Base-by-base conservation (phyloP, 1,284 basidiomycete species). In the Leccinum pseudoinsigne region DNA sequence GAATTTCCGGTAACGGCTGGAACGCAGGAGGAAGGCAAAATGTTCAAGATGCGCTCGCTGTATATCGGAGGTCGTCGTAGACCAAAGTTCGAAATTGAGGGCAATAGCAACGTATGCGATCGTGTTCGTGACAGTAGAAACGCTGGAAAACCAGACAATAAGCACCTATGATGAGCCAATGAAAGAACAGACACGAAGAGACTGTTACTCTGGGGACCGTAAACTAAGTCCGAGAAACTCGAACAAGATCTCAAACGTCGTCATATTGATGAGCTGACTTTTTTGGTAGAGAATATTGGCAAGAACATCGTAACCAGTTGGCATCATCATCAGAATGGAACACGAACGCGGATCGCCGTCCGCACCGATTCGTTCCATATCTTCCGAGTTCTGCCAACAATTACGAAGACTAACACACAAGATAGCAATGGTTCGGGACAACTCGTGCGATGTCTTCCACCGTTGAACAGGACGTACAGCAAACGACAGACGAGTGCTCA, bases 61-160 rank as follows among this genome's bases (percentile, higher is more conserved):
- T 28, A 98, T 87, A 47, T 89, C 88, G 4, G 78, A 71, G 1
- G 81, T 78, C 0, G 93, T 88, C 28, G 78, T 83, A 0, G 92
- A 85, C 96, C 96, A 98, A 6, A 98, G 85, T 64, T 94, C 89
- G 68, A 97, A 93, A 71, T 97, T 94, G 3, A 98, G 85, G 0
- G 93, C 91, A 53, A 98, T 83, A 2, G 90, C 84, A 55, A 86
- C 85, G 72, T 97, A 97, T 2, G 93, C 93, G 1, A 91, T 82
- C 2, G 88, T 82, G 68, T 97, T 97, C 58, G 88, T 84, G 31
- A 98, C 83, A 0, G 89, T 91, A 1, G 95, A 95, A 62, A 85
- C 82, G 26, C 92, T 95, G 5, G 26, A 26, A 26, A 26, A 26
- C 26, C 26, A 26, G 26, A 26, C 26, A 26, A 26, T 26, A 26